These are phyloP conservation scores for Coemansia sp. DNA, from an alignment of 192 early-diverging fungal genomes.

Conservation along the genomic window DNA sequence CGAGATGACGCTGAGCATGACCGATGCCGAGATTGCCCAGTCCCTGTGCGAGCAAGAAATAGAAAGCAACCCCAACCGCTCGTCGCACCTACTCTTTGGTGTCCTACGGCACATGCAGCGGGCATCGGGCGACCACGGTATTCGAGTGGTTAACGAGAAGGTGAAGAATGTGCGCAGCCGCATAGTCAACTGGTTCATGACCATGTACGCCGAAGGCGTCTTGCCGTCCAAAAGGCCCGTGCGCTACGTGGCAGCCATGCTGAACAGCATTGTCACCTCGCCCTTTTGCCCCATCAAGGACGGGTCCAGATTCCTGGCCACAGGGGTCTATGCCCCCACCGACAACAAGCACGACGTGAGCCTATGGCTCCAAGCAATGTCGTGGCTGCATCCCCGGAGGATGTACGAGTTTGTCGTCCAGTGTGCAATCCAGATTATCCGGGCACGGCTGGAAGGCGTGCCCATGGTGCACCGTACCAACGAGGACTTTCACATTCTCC, in stretches of 20 bases:
- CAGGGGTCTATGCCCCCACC: background rate
- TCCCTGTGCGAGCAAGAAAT: constrained; percentile 17
- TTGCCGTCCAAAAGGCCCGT: constrained; percentile 24
- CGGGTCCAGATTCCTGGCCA: background rate
- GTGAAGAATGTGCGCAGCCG: constrained; percentile 42
- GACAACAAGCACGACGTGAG: constrained; percentile 36
- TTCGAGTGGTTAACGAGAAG: constrained; percentile 38
- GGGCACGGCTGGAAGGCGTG: background rate
- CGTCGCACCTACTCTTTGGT: constrained; percentile 21
- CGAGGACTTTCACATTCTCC: constrained; percentile 3
- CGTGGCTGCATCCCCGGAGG: constrained; percentile 27
- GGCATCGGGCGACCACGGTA: constrained; percentile 18
- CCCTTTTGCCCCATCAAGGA: constrained; percentile 23
- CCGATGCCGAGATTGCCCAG: constrained; percentile 19
- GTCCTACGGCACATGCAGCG: constrained; percentile 35
- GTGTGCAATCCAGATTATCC: constrained; percentile 22
- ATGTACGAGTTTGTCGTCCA: constrained; percentile 38
- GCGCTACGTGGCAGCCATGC: constrained; percentile 30
- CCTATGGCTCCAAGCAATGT: constrained; percentile 44
- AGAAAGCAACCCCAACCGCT: constrained; percentile 20
- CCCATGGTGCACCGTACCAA: background rate
- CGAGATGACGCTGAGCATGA: constrained; percentile 12
- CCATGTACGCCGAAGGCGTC: constrained; percentile 20
- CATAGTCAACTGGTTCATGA: constrained; percentile 34
- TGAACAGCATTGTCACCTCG: constrained; percentile 19